A percentile compares a stretch with the other conserved stretches of the same genome.
phyloP scores from a whole-genome alignment of 2,329 filamentous ascomycete genomes.

The Colletotrichum euphorbiae region DNA sequence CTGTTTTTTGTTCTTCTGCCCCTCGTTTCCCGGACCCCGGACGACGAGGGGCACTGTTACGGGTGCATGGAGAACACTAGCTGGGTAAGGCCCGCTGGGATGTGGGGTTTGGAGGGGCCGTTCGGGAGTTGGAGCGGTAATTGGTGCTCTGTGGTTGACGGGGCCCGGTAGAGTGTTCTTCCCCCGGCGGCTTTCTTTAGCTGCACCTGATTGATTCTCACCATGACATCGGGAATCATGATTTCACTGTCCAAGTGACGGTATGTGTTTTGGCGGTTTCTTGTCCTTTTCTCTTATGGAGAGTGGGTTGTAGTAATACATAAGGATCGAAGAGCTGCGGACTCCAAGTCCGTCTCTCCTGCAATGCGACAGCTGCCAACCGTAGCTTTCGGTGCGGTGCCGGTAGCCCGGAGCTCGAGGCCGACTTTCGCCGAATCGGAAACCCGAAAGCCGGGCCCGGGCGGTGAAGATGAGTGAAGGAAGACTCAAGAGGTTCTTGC shows the following conservation, averaged over 20 bases:
- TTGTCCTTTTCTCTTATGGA: background rate
- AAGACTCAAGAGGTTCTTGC: background rate
- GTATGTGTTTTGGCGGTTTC: background rate
- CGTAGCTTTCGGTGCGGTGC: no score
- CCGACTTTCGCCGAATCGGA: no score
- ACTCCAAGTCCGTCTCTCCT: no score
- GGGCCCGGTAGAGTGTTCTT: constrained; percentile 36
- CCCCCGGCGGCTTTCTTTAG: background rate
- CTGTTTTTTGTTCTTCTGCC: constrained; percentile 9
- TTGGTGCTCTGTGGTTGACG: constrained; percentile 11
- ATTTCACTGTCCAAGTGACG: constrained; percentile 19
- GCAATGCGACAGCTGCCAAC: no score
- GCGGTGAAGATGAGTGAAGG: background rate
- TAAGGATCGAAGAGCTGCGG: background rate
- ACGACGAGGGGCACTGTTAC: constrained; percentile 35
- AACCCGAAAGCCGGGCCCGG: no score
- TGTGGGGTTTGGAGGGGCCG: constrained; percentile 33
- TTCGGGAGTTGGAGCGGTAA: constrained; percentile 38
- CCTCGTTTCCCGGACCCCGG: constrained; percentile 37
- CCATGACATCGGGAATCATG: constrained; percentile 4
- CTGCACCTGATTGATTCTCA: no score
- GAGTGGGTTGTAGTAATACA: background rate
- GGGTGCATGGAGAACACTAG: constrained; percentile 23
- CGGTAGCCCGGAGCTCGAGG: no score
- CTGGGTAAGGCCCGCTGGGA: background rate